A percentile compares a stretch with the other conserved stretches of the same genome.
Evolutionary conservation across 2,329 filamentous ascomycete species (phyloP).

Genomic region (Trichoderma asperellum): DNA sequence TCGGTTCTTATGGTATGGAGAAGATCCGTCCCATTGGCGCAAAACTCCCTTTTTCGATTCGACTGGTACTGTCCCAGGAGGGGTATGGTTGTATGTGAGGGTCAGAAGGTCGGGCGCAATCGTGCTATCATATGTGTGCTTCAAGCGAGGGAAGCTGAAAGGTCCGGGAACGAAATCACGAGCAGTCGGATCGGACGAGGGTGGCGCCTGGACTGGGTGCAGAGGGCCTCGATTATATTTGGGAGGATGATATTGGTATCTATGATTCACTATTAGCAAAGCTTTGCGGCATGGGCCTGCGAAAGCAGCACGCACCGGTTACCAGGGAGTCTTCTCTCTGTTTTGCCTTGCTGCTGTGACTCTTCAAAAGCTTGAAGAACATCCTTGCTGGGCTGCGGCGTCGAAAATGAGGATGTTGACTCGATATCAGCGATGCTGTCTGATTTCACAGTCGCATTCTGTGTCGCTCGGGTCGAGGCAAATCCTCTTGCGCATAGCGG

Average conservation of each 20-base stretch:
- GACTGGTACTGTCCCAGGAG: conserved; percentile 69
- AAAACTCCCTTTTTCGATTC: conserved; percentile 64
- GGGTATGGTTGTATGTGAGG: conserved; percentile 82
- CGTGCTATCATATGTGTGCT: conserved; percentile 88
- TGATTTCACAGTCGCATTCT: conserved; percentile 36
- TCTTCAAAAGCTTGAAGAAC: conserved; percentile 48
- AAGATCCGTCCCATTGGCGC: conserved; percentile 84
- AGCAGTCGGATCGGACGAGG: conserved; percentile 81
- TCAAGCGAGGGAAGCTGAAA: conserved; percentile 83
- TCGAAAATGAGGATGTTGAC: conserved; percentile 52
- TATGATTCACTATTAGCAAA: conserved; percentile 42
- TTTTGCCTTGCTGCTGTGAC: conserved; percentile 42
- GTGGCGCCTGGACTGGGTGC: conserved; percentile 89
- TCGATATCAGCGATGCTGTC: conserved; percentile 55
- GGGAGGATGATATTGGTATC: conserved; percentile 93
- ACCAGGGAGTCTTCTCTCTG: conserved; percentile 49
- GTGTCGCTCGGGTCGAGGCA: conserved; percentile 50
- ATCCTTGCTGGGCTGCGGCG: conserved; percentile 47
- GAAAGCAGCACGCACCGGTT: conserved; percentile 47
- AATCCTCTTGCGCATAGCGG: conserved; percentile 45
- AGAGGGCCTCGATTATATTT: conserved; percentile 94
- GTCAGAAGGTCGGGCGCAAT: conserved; percentile 87
- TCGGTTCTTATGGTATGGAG: conserved; percentile 92
- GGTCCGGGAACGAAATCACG: conserved; percentile 88
- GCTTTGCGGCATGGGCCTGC: neutral